Conservation (phyloP, 768 basidiomycete genomes). For the Naganishia kalamii region DNA sequence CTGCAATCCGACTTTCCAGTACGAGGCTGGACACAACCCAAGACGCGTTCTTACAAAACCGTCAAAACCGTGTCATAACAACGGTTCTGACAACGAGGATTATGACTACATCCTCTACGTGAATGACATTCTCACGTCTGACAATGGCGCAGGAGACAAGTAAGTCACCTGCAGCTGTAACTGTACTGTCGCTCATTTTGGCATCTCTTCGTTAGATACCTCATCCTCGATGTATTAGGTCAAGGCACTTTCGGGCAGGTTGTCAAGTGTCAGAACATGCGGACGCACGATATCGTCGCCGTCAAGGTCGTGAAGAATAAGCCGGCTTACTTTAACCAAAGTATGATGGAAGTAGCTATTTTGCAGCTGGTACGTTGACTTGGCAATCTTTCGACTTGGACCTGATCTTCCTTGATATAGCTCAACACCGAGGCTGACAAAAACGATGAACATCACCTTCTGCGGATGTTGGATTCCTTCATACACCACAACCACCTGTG, state of each 20-base stretch:
- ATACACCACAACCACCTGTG: slow-evolving; percentile 94
- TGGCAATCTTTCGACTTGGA: not conserved
- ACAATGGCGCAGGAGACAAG: slow-evolving; percentile 78
- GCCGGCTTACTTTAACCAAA: slow-evolving; percentile 98
- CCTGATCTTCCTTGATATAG: slow-evolving; percentile 50
- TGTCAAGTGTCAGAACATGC: slow-evolving; percentile 99
- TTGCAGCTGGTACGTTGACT: slow-evolving; percentile 68
- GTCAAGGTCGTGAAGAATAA: slow-evolving; percentile 99
- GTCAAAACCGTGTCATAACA: slow-evolving; percentile 89
- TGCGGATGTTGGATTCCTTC: slow-evolving; percentile 90
- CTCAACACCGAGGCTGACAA: slow-evolving; percentile 92
- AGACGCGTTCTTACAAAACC: slow-evolving; percentile 95
- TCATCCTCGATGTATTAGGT: slow-evolving; percentile 95
- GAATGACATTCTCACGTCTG: slow-evolving; percentile 91
- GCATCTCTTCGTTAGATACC: slow-evolving; percentile 56
- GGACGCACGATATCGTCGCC: slow-evolving; percentile 95
- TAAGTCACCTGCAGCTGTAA: slow-evolving; percentile 50
- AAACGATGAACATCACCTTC: slow-evolving; percentile 89
- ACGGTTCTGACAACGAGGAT: slow-evolving; percentile 97
- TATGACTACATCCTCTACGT: slow-evolving; percentile 99
- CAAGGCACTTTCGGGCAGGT: slow-evolving; percentile 99
- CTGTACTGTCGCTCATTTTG: not conserved
- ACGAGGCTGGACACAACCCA: slow-evolving; percentile 90
- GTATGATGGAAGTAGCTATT: slow-evolving; percentile 99
- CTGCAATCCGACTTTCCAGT: slow-evolving; percentile 90